Percentiles rank a stretch among this genome's conserved stretches.
Evolutionary conservation across 2,329 filamentous ascomycete genomes (phyloP).

Genomic region (Fonsecaea monophora): DNA sequence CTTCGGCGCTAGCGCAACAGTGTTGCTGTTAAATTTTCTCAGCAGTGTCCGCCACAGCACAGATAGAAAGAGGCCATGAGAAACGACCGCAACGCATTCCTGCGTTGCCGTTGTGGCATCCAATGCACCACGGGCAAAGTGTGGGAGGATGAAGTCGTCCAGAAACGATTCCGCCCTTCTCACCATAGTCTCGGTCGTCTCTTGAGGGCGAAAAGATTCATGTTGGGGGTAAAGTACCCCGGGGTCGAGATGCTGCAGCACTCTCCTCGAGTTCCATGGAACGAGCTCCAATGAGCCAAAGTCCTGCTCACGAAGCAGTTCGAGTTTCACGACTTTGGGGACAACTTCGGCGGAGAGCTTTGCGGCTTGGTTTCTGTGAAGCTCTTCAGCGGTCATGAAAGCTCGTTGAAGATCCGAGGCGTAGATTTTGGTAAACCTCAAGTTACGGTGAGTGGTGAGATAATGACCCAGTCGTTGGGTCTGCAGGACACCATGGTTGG

Average conservation of each 20-base stretch:
- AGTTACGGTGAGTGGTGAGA: slow-evolving; percentile 65
- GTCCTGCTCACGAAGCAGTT: slow-evolving; percentile 48
- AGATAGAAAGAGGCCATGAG: slow-evolving; percentile 82
- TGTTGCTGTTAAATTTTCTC: slow-evolving; percentile 58
- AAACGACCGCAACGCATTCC: slow-evolving; percentile 68
- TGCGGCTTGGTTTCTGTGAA: slow-evolving; percentile 62
- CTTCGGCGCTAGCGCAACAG: slow-evolving; percentile 54
- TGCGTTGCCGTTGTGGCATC: slow-evolving; percentile 44
- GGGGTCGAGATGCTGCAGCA: slow-evolving; percentile 23
- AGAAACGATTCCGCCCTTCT: slow-evolving; percentile 71
- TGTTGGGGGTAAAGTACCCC: slow-evolving; percentile 41
- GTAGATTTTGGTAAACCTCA: slow-evolving; percentile 74
- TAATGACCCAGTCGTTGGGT: slow-evolving; percentile 72
- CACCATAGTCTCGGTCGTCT: slow-evolving; percentile 72
- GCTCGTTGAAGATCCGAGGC: slow-evolving; percentile 80
- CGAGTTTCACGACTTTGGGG: slow-evolving; percentile 30
- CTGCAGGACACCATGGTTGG: slow-evolving; percentile 81
- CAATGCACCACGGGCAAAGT: slow-evolving; percentile 51
- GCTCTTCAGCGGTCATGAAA: slow-evolving; percentile 70
- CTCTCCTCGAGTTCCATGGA: slow-evolving; percentile 39
- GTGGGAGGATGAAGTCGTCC: slow-evolving; percentile 65
- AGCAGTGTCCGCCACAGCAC: slow-evolving; percentile 70
- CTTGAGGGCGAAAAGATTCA: slow-evolving; percentile 63
- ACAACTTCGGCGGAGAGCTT: slow-evolving; percentile 4
- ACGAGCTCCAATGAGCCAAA: slow-evolving; percentile 51